Evolutionary conservation across 139 green algal species (phyloP), one percentile per base, ranked within the genome.

Genomic region (Picochlorum sp.): DNA sequence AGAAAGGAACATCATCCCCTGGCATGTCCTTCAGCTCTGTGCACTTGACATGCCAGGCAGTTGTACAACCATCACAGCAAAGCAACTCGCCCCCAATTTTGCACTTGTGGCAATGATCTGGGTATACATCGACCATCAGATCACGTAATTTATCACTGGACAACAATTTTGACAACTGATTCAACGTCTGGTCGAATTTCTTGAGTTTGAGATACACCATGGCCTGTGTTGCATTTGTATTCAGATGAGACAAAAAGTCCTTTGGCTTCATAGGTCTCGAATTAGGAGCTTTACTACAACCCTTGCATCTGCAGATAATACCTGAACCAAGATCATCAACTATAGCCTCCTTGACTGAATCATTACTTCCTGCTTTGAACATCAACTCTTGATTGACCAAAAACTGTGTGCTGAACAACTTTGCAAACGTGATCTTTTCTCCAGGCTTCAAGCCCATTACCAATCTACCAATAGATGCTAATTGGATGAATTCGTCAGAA

Each of bases 51-150:
- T 85, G 79, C 34, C 52, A 74, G 20, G 72, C 62, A 28, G 67
- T 50, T 13, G 64, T 68, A 74, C 79, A 85, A 13, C 69, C 76
- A 51, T 77, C 70, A 67, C 79, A 85, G 59, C 63, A 75, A 18
- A 83, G 49, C 18, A 85, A 71, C 49, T 78, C 65, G 4, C 68
- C 77, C 8, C 56, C 72, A 44, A 67, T 34, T 50, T 60, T 70
- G 71, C 78, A 84, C 2, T 61, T 58, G 14, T 73, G 47, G 69
- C 81, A 88, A 11, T 71, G 62, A 58, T 68, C 69, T 61, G 75
- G 72, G 51, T 84, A 72, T 54, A 75, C 62, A 65, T 86, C 80
- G 2, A 14, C 28, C 45, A 49, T 65, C n/a, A 28, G 47, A 18
- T 37, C 56, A 6, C 51, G 49, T 54, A 76, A 59, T 45, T 80